Percentiles rank a stretch among this genome's conserved stretches.
Conservation (phyloP, 2,329 filamentous ascomycete genomes). For the Phialophora macrospora region DNA sequence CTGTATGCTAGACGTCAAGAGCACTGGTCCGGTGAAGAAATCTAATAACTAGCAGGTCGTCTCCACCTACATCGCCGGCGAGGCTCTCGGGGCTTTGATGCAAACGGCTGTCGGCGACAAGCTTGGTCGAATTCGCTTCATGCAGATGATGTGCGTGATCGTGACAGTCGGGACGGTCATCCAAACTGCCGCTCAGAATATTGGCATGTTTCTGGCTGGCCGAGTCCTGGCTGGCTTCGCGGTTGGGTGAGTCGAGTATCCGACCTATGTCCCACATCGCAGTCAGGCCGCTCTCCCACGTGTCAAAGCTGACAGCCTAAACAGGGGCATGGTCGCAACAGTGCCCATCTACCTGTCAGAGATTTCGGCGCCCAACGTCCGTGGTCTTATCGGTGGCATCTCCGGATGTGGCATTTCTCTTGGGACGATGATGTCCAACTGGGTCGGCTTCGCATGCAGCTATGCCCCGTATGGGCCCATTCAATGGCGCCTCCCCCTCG, state of each 20-base stretch:
- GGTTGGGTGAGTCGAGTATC: conserved; percentile 76
- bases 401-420: conserved; percentile 85
- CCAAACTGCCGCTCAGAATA: conserved; percentile 62
- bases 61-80: conserved; percentile 64
- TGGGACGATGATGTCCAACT: conserved; percentile 74
- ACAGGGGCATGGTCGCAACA: conserved; percentile 37
- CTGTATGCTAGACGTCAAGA: conserved; percentile 44
- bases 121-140: conserved; percentile 58
- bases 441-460: conserved; percentile 73
- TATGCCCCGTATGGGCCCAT: conserved; percentile 66
- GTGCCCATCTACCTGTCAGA: conserved; percentile 38
- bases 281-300: conserved; percentile 49
- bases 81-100: conserved; percentile 59
- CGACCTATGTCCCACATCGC: conserved; percentile 65
- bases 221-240: conserved; percentile 76
- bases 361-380: conserved; percentile 63
- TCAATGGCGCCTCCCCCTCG: conserved; percentile 81
- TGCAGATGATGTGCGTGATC: conserved; percentile 65
- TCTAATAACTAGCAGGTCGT: conserved; percentile 51
- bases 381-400: conserved; percentile 76
- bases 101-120: conserved; percentile 61
- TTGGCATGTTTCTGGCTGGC: conserved; percentile 70
- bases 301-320: neutral
- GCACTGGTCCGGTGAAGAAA: neutral
- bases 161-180: conserved; percentile 72